Evolutionary conservation across 2,329 filamentous ascomycete species (phyloP).

Genomic region (Fusarium sublunatum): DNA sequence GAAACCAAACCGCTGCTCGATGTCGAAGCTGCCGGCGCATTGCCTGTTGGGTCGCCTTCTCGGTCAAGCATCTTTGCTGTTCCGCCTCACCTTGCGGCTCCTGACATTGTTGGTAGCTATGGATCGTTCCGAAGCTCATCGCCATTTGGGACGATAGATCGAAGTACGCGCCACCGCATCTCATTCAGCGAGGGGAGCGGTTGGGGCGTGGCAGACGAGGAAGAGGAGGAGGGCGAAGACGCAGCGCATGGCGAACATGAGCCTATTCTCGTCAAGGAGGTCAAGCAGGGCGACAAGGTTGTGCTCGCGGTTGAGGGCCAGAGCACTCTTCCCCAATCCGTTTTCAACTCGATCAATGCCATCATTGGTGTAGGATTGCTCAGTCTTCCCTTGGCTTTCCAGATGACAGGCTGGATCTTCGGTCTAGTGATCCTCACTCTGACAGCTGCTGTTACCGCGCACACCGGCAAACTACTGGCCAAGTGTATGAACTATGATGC

Average conservation of each 20-base stretch:
- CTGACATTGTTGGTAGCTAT: slow-evolving; percentile 79
- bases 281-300: slow-evolving; percentile 88
- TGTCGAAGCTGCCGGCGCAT: slow-evolving; percentile 54
- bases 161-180: slow-evolving; percentile 51
- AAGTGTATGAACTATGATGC: slow-evolving; percentile 90
- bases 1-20: slow-evolving; percentile 62
- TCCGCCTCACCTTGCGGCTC: slow-evolving; percentile 71
- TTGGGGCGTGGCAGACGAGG: slow-evolving; percentile 52
- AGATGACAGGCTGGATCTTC: slow-evolving; percentile 88
- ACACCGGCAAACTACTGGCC: slow-evolving; percentile 86
- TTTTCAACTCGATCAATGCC: slow-evolving; percentile 96
- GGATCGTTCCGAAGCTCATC: slow-evolving; percentile 60
- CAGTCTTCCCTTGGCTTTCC: slow-evolving; percentile 87
- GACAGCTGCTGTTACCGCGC: slow-evolving; percentile 80
- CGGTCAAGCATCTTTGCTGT: slow-evolving; percentile 64
- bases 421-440: slow-evolving; percentile 80
- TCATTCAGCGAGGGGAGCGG: slow-evolving; percentile 59
- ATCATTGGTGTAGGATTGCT: slow-evolving; percentile 90
- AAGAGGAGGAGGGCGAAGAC: slow-evolving; percentile 44
- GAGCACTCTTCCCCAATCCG: slow-evolving; percentile 93
- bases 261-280: slow-evolving; percentile 86
- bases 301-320: slow-evolving; percentile 89
- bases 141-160: slow-evolving; percentile 65
- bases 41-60: slow-evolving; percentile 47
- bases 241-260: slow-evolving; percentile 69